Evolutionary conservation across 2,329 filamentous ascomycete genomes (phyloP), one percentile per base, ranked within the genome.

Genomic region (Drechslerella dactyloides): DNA sequence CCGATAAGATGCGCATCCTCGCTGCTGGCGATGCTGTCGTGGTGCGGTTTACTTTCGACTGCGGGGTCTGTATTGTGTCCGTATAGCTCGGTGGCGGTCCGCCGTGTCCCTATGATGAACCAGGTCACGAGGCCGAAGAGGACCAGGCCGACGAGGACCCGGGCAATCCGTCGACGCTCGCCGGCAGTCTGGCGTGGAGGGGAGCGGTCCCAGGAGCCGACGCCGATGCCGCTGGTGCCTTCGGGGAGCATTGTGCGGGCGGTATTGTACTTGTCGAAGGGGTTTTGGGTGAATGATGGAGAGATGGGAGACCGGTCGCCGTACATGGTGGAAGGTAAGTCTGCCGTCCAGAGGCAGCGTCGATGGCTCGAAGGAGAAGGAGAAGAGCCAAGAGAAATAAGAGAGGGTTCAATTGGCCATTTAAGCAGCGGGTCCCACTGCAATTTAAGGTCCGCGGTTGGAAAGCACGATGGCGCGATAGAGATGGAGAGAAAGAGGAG

Each of bases 181-280:
- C 68, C 68, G 11, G 56, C 30, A 30, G 60, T 72, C 24, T 72
- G 65, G 6, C 68, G 55, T 6, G 53, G 27, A 13, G 68, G 40
- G 6, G 60, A 52, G 2, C 60, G 55, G 24, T 65, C 68, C 65
- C 65, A 69, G 42, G 68, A 65, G 13, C 68, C 68, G 2, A 61
- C 51, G 13, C 68, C 68, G 55, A 72, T 72, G 44, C 68, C 68
- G 35, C 62, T 57, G 40, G 64, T 65, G 24, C 68, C 68, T 37
- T 64, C 68, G 1, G 68, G 68, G 46, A 72, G 68, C 27, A 48
- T 55, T 48, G 62, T 54, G 1, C 68, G 54, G 54, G 68, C 68
- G 13, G 60, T 60, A 51, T 72, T 72, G 68, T 72, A 72, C 19
- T 65, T 72, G 52, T 72, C 68, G 51, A 72, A 72, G 8, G 68